Evolutionary conservation across 306 rosid genomes (phyloP), one percentile per base, ranked within the genome.

Genomic region (Castanea crenata): DNA sequence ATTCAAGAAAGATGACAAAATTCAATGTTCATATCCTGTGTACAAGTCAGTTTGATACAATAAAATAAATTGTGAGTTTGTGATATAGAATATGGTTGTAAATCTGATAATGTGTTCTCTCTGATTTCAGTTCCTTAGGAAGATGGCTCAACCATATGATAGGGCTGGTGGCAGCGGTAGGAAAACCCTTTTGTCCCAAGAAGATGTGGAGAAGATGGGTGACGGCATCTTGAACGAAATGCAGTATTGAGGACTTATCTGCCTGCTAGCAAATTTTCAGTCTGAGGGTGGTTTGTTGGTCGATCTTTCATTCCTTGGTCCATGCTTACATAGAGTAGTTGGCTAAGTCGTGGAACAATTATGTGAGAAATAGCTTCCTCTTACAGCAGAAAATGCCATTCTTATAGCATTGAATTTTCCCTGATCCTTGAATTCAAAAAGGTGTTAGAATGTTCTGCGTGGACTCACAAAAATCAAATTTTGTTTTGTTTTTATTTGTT

Each of bases 71-170:
- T 52, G 80, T 78, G 46, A 54, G 68, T 69, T 59, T 63, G 38
- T 41, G 16, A 73, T 73, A 27, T 74, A 16, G 32, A 55, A 63
- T 77, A 70, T 74, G 81, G 65, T 55, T 81, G 61, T 73, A 63
- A 14, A 13, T 54, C 56, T 59, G 19, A 32, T 55, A 51, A 14
- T 74, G 32, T 78, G 58, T 59, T 74, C 57, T 77, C 29, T 82
- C 35, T 82, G 72, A 58, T 38, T 77, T 84, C 97, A 94, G 97
- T 92, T 92, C 75, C 97, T 94, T 27, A 88, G 93, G 89, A 94
- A 92, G 83, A 94, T 94, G 97, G 97, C 99, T 25, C 97, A 92
- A 63, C 97, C 97, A 31, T 91, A 94, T 80, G 99, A 94, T 25
- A 94, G 88, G 88, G 89, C 91, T 10, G 99, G 97, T 10, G 80